Conservation (phyloP, 345 rosid genomes). For the Boechera divaricarpa region DNA sequence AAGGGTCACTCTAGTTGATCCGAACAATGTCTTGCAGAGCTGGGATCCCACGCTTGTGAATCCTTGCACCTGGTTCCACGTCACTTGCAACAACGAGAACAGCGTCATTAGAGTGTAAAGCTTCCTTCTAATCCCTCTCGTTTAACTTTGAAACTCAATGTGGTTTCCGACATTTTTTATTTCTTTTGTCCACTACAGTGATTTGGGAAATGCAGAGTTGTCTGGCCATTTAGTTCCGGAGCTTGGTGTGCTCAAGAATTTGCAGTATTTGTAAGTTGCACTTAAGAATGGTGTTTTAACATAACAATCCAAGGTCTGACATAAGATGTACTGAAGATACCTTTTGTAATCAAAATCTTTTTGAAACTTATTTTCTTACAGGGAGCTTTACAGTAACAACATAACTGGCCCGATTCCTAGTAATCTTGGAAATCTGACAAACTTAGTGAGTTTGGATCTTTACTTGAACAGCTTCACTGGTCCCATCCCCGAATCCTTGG, state of each 20-base stretch:
- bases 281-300: constrained; percentile 12
- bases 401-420: constrained; percentile 88
- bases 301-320: neutral
- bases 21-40: constrained; percentile 91
- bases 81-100: constrained; percentile 92
- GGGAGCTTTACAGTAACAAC: constrained; percentile 98
- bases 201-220: constrained; percentile 94
- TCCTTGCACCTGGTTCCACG: constrained; percentile 98
- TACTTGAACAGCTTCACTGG: constrained; percentile 91
- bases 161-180: neutral
- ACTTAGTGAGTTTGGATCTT: constrained; percentile 98
- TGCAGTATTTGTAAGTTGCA: constrained; percentile 82
- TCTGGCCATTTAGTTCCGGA: constrained; percentile 96
- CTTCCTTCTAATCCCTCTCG: constrained; percentile 22
- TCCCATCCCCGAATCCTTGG: constrained; percentile 85
- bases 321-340: neutral
- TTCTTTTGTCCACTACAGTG: constrained; percentile 52
- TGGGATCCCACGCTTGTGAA: constrained; percentile 99
- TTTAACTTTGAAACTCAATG: neutral
- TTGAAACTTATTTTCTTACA: constrained; percentile 39
- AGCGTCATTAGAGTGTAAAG: constrained; percentile 94
- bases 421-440: constrained; percentile 94
- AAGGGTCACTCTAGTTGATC: constrained; percentile 75
- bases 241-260: constrained; percentile 88
- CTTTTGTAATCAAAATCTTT: neutral